Evolutionary conservation across 495 filamentous ascomycete genomes (phyloP), one percentile per base, ranked within the genome.

Genomic region (Xylaria curta): DNA sequence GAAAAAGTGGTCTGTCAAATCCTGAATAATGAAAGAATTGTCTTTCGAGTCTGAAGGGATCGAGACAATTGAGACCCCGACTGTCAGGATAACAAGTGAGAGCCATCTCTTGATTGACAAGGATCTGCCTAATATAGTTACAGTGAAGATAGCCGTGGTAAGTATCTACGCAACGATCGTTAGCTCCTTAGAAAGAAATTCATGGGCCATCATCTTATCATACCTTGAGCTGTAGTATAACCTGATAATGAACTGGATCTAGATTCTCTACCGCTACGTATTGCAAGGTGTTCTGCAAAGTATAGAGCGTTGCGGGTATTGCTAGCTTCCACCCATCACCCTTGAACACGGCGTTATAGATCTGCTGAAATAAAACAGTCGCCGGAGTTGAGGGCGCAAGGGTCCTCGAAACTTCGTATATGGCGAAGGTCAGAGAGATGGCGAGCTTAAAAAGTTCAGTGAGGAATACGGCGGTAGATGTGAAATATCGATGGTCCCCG

Each of bases 261-360:
- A 98, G 83, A 76, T 99, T 98, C 70, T 92, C 92, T 26, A 98
- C 87, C 2, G 94, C 96, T 62, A 97, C 87, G 80, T 97, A 99
- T 81, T 98, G 94, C 24, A 99, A 82, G 4, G 91, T 92, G 78
- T 97, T 98, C 76, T 97, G 93, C 33, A 97, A 73, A 0, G 96
- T 97, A 77, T 97, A 98, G 3, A 98, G 85, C 53, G 89, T 86
- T 9, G 94, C 96, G 0, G 96, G 95, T 47, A 98, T 91, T 6
- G 93, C 94, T 73, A 99, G 78, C 81, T 98, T 98, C 96, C 96
- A 99, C 75, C 93, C 93, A 74, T 99, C 96, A n/a, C 92, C 90
- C 3, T 92, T 91, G 78, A 98, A 97, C 0, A 97, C 91, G 17
- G 91, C 88, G 59, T 85, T 88, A 74, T 88, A 91, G n/a, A 98